Percentiles rank a stretch among this genome's conserved stretches.
These are phyloP conservation scores for Blastomyces gilchristii DNA, from an alignment of 2,329 filamentous ascomycete genomes.

Conservation along the genomic window DNA sequence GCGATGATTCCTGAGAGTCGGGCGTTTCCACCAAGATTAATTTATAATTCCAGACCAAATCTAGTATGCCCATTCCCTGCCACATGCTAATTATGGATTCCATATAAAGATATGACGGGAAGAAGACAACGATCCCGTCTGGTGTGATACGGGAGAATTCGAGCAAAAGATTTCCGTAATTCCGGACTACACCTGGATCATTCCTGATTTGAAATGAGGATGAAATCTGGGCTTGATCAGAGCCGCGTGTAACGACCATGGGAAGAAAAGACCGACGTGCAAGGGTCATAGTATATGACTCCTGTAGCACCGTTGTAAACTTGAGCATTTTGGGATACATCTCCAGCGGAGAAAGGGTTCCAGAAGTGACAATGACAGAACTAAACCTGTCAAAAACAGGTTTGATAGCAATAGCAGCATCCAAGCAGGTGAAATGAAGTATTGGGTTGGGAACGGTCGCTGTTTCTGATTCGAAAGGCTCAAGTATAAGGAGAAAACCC, in stretches of 20 bases:
- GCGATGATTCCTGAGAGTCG: constrained; percentile 90
- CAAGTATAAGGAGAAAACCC: constrained; percentile 90
- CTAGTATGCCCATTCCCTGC: constrained; percentile 96
- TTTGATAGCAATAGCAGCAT: constrained; percentile 95
- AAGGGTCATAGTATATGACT: constrained; percentile 95
- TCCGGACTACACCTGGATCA: constrained; percentile 90
- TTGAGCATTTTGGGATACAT: constrained; percentile 99
- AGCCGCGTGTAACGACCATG: constrained; percentile 93
- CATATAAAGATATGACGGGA: constrained; percentile 98
- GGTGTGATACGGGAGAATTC: constrained; percentile 95
- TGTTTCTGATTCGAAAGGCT: constrained; percentile 90
- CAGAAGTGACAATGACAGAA: constrained; percentile 96
- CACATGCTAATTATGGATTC: constrained; percentile 98
- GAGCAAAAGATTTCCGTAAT: constrained; percentile 85
- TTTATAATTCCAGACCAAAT: constrained; percentile 98
- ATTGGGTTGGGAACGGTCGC: constrained; percentile 93
- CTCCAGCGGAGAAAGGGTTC: constrained; percentile 90
- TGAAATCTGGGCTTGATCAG: constrained; percentile 84
- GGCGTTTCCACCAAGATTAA: constrained; percentile 95
- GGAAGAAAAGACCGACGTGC: constrained; percentile 90
- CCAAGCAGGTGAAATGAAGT: constrained; percentile 92
- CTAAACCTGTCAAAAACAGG: constrained; percentile 96
- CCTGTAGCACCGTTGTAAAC: constrained; percentile 83
- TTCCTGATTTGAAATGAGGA: constrained; percentile 93
- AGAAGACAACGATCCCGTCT: constrained; percentile 98